A percentile compares a stretch with the other conserved stretches of the same genome.
Conservation (phyloP, 257 asterid genomes). For the Gardenia jasminoides region DNA sequence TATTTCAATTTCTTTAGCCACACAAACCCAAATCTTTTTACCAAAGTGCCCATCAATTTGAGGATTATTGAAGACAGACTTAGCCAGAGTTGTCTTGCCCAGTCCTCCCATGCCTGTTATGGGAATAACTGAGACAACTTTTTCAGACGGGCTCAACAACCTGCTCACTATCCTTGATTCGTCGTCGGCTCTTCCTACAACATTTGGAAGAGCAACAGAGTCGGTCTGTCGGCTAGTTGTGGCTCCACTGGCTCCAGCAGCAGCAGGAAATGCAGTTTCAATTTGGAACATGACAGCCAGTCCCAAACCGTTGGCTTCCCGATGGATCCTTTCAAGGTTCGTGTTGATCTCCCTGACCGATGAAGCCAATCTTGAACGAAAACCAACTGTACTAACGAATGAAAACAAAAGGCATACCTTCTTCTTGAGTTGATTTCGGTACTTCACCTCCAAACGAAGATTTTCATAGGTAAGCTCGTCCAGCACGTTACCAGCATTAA, state of each 20-base stretch:
- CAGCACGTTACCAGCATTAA: not conserved
- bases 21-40: constrained; percentile 14
- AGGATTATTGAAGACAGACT: too few species aligned
- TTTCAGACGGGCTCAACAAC: too few species aligned
- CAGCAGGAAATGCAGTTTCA: not conserved
- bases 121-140: too few species aligned
- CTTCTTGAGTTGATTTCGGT: not conserved
- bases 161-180: not conserved
- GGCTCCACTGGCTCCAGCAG: not conserved
- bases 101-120: too few species aligned
- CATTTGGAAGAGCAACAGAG: not conserved
- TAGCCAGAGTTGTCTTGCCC: too few species aligned
- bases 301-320: not conserved
- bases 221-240: not conserved
- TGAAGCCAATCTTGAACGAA: not conserved
- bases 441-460: not conserved
- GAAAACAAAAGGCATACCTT: not conserved
- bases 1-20: constrained; percentile 17
- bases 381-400: too few species aligned
- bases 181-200: constrained; percentile 7
- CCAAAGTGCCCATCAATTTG: not conserved
- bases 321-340: constrained; percentile 1
- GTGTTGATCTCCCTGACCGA: constrained; percentile 14
- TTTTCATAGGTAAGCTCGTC: not conserved
- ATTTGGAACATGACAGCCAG: not conserved